Percentiles rank a stretch among this genome's conserved stretches.
Conservation (phyloP, 2,329 filamentous ascomycete genomes). For the Metarhizium album region DNA sequence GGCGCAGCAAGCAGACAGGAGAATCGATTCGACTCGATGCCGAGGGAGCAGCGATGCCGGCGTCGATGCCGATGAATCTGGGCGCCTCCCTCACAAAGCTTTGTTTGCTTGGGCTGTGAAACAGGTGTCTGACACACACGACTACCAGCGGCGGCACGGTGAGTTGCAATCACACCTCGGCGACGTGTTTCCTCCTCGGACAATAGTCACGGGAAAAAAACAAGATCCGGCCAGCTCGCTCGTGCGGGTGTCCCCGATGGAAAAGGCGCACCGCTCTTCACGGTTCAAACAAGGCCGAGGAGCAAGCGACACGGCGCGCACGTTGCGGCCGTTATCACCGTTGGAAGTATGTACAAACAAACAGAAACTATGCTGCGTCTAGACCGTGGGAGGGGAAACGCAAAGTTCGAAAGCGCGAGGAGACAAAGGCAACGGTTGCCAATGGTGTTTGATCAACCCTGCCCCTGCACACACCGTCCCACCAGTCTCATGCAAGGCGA, state of each 20-base stretch:
- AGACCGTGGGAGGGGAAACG: neutral
- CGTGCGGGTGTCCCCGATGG: neutral
- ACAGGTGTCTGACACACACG: neutral
- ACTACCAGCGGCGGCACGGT: neutral
- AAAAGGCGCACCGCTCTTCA: too few species aligned
- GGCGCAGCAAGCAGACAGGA: neutral
- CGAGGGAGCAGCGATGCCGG: too few species aligned
- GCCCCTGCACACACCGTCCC: neutral
- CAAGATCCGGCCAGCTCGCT: neutral
- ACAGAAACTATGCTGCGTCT: neutral
- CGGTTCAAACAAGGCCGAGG: too few species aligned
- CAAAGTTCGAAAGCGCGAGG: neutral
- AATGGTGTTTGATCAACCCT: neutral
- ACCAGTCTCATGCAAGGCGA: neutral
- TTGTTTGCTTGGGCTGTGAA: neutral
- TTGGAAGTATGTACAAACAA: neutral
- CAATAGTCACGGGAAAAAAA: neutral
- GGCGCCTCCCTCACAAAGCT: neutral
- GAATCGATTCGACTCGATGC: neutral
- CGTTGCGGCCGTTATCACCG: neutral
- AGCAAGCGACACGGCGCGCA: neutral
- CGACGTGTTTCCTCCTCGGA: neutral
- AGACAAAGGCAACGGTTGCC: neutral
- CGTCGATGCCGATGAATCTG: too few species aligned
- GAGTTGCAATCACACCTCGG: neutral